Evolutionary conservation across 2,329 filamentous ascomycete genomes (phyloP).

Genomic region (Apiospora arundinis): DNA sequence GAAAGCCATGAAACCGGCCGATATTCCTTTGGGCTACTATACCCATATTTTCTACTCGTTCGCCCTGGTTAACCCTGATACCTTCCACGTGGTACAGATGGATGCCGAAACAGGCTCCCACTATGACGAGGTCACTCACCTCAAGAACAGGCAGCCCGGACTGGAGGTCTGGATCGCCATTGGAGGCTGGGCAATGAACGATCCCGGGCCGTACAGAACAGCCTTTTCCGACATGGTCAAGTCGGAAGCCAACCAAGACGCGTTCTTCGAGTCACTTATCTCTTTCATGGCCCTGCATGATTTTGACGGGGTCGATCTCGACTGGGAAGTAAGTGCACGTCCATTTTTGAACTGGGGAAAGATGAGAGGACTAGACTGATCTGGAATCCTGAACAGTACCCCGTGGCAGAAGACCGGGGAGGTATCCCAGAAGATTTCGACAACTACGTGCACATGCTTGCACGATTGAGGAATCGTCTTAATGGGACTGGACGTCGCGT

Average conservation of each 20-base stretch:
- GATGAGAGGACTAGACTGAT: too few relatives aligned
- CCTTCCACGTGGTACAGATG: conserved; percentile 35
- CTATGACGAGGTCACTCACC: conserved; percentile 21
- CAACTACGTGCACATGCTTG: conserved; percentile 39
- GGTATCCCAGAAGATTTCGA: conserved; percentile 29
- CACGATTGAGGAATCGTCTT: conserved; percentile 49
- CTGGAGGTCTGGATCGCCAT: conserved; percentile 41
- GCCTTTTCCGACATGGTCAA: conserved; percentile 30
- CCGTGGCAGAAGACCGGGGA: conserved; percentile 29
- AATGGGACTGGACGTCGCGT: background rate
- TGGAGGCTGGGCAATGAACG: conserved; percentile 44
- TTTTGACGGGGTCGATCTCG: conserved; percentile 35
- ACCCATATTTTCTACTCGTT: conserved; percentile 46
- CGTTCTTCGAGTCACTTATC: conserved; percentile 25
- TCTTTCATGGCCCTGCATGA: conserved; percentile 29
- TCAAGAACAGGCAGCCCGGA: conserved; percentile 32
- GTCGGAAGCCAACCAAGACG: conserved; percentile 23
- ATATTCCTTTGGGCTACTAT: conserved; percentile 33
- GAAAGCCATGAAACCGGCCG: conserved; percentile 32
- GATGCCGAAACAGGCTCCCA: conserved; percentile 24
- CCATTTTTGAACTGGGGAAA: too few relatives aligned
- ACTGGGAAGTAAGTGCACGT: conserved; percentile 44
- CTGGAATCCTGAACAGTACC: conserved; percentile 21
- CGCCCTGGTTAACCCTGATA: conserved; percentile 38
- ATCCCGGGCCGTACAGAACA: conserved; percentile 31